phyloP scores from a whole-genome alignment of 257 asterid genomes.

The Eucommia ulmoides region DNA sequence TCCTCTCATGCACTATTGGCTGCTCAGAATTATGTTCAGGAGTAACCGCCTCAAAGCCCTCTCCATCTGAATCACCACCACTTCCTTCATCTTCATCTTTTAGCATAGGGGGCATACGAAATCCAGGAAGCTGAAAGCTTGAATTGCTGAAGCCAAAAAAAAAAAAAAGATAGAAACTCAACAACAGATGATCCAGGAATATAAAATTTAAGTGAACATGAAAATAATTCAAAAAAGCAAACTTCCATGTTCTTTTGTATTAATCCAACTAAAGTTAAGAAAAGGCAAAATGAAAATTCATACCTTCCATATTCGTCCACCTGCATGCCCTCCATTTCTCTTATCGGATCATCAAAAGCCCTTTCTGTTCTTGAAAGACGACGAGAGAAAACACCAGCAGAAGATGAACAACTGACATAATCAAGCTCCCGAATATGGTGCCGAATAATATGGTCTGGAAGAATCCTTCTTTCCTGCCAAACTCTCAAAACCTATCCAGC shows the following conservation, averaged over 20 bases:
- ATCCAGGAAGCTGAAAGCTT: conserved; percentile 77
- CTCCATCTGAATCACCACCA: conserved; percentile 78
- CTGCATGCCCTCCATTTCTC: conserved; percentile 91
- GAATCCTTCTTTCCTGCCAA: conserved; percentile 81
- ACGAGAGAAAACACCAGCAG: conserved; percentile 40
- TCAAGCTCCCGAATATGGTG: conserved; percentile 83
- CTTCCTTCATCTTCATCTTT: conserved; percentile 36
- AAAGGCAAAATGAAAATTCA: not conserved
- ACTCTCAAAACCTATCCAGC: conserved; percentile 73
- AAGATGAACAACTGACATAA: conserved; percentile 53
- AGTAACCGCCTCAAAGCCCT: conserved; percentile 84
- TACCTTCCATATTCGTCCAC: conserved; percentile 96
- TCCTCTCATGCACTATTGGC: conserved; percentile 23
- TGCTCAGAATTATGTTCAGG: conserved; percentile 59
- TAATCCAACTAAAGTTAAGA: not conserved
- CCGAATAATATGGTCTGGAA: conserved; percentile 67
- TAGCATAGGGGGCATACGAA: conserved; percentile 77
- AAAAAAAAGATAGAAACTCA: conserved; percentile 13
- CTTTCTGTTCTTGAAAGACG: conserved; percentile 65
- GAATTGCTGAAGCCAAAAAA: conserved; percentile 81
- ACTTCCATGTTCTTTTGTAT: not conserved
- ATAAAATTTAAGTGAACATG: not conserved
- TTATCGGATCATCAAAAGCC: conserved; percentile 77
- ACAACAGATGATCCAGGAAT: conserved; percentile 7
- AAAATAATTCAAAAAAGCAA: not conserved